Evolutionary conservation across 139 green algal genomes (phyloP).

Genomic region (Chlorokybus atmophyticus): DNA sequence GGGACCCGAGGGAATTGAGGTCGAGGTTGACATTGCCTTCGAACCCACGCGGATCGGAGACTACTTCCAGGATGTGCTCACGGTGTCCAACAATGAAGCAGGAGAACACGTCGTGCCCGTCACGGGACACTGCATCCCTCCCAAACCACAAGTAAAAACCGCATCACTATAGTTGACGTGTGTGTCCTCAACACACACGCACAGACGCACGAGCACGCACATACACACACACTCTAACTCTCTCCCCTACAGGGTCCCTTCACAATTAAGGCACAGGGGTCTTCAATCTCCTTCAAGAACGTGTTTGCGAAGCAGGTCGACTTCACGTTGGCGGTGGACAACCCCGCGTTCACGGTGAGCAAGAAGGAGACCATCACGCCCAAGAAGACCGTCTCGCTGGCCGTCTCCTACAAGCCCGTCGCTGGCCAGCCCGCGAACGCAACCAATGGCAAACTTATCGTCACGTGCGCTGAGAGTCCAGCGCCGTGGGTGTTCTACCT

Average conservation of each 20-base stretch:
- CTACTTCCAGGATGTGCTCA: slow-evolving; percentile 41
- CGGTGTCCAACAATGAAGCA: slow-evolving; percentile 31
- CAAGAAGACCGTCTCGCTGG: slow-evolving; percentile 50
- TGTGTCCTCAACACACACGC: too few species aligned
- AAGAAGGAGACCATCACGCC: slow-evolving; percentile 38
- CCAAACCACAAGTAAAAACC: too few species aligned
- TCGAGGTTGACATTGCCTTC: slow-evolving; percentile 51
- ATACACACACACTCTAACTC: too few species aligned
- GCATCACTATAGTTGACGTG: too few species aligned
- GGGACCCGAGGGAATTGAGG: slow-evolving; percentile 35
- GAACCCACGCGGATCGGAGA: slow-evolving; percentile 53
- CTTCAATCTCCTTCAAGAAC: slow-evolving; percentile 40
- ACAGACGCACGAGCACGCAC: too few species aligned
- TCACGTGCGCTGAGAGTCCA: slow-evolving; percentile 46
- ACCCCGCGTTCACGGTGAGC: slow-evolving; percentile 52
- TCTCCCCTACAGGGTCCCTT: slow-evolving; percentile 58
- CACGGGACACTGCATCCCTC: slow-evolving; percentile 45
- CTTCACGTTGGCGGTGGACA: slow-evolving; percentile 55
- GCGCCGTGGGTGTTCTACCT: slow-evolving; percentile 64
- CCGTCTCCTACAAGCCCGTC: slow-evolving; percentile 41
- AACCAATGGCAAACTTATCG: slow-evolving; percentile 62
- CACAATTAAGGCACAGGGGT: slow-evolving; percentile 10
- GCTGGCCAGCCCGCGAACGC: slow-evolving; percentile 18
- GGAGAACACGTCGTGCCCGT: slow-evolving; percentile 55
- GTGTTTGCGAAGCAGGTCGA: slow-evolving; percentile 48